phyloP scores from a whole-genome alignment of 306 rosid genomes.

The Canavalia ensiformis region DNA sequence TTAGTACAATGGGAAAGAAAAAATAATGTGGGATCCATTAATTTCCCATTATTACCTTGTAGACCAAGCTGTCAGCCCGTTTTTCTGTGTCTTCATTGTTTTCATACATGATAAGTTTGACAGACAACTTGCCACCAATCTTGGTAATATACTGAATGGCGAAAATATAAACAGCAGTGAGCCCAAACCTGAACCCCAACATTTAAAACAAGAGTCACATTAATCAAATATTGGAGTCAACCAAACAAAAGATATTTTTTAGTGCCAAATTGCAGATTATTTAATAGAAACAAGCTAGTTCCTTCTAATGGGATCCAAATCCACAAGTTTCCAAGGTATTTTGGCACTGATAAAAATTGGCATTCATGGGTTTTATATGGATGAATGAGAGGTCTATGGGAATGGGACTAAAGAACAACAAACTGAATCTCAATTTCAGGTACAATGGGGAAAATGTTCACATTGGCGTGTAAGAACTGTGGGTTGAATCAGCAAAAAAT shows the following conservation, averaged over 20 bases:
- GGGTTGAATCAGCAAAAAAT: not conserved
- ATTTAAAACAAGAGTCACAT: constrained; percentile 31
- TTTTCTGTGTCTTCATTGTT: constrained; percentile 86
- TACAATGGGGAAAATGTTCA: not conserved
- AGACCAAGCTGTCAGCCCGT: constrained; percentile 93
- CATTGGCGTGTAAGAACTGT: not conserved
- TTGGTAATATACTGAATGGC: constrained; percentile 84
- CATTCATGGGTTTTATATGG: not conserved
- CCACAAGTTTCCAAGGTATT: constrained; percentile 20
- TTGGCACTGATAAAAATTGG: not conserved
- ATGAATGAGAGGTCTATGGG: not conserved
- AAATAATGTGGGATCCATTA: not conserved
- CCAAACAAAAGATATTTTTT: constrained; percentile 18
- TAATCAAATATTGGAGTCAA: constrained; percentile 27
- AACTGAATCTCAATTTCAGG: not conserved
- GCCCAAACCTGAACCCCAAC: constrained; percentile 77
- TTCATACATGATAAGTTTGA: constrained; percentile 82
- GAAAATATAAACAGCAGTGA: constrained; percentile 80
- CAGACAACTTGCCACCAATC: constrained; percentile 81
- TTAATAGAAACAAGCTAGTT: not conserved
- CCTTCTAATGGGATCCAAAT: constrained; percentile 25
- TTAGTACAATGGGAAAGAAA: constrained; percentile 17
- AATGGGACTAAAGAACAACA: not conserved
- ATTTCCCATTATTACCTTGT: constrained; percentile 71
- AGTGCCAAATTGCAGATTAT: constrained; percentile 5